These are phyloP conservation scores for Daucus carota DNA, from an alignment of 129 eudicot genomes.

Conservation along the genomic window DNA sequence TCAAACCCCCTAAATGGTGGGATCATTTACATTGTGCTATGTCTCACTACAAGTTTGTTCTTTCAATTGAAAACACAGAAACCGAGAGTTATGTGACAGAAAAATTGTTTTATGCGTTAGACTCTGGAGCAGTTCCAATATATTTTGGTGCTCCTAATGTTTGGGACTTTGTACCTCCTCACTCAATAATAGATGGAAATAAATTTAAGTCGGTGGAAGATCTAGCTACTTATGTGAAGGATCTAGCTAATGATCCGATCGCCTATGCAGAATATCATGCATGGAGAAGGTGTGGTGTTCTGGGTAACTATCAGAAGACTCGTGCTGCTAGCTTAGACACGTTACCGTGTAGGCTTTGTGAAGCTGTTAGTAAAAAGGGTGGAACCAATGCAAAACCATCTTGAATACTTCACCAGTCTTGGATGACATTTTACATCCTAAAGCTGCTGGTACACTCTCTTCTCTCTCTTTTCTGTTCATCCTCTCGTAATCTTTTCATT, in stretches of 20 bases:
- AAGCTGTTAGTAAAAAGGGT: constrained; percentile 59
- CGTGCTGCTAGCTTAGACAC: constrained; percentile 84
- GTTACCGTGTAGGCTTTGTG: constrained; percentile 82
- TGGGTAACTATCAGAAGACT: constrained; percentile 62
- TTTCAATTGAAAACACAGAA: constrained; percentile 79
- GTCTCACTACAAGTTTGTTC: constrained; percentile 86
- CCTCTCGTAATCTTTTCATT: not conserved
- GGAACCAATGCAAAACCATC: constrained; percentile 56
- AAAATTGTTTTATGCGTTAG: constrained; percentile 82
- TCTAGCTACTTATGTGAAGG: constrained; percentile 68
- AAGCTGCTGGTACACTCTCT: not conserved
- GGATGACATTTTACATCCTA: not conserved
- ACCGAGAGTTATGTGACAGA: constrained; percentile 95
- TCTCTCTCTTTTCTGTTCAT: not conserved
- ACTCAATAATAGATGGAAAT: constrained; percentile 81
- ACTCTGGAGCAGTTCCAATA: constrained; percentile 87
- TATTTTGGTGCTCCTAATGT: constrained; percentile 97
- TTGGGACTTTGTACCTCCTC: constrained; percentile 93
- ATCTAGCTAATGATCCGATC: constrained; percentile 74
- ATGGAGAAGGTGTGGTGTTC: constrained; percentile 94
- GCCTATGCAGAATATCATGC: constrained; percentile 95
- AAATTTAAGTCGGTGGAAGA: constrained; percentile 62
- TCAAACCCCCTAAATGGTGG: constrained; percentile 86
- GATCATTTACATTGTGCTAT: constrained; percentile 96
- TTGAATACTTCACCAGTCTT: constrained; percentile 10